Conservation (phyloP, 2,329 filamentous ascomycete genomes). For the Ophiostoma ips region DNA sequence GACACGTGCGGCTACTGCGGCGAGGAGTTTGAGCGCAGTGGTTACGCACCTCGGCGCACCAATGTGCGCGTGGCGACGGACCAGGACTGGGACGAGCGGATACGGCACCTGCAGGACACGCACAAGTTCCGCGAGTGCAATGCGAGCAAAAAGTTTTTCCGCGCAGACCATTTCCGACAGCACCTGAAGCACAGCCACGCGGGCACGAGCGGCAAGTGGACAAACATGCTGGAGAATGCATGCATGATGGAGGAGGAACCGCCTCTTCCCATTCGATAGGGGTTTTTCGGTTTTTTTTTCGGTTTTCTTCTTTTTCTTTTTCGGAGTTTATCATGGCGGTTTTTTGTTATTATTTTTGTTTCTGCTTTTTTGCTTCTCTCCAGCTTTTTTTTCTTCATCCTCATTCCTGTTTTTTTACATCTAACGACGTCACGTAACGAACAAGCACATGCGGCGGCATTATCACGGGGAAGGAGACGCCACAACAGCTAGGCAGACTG, state of each 20-base stretch:
- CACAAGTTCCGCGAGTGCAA: slow-evolving; percentile 99
- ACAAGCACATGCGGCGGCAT: not conserved
- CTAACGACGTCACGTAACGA: not conserved
- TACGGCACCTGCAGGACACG: slow-evolving; percentile 74
- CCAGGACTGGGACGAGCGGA: slow-evolving; percentile 75
- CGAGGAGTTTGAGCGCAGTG: slow-evolving; percentile 59
- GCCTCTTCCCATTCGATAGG: slow-evolving; percentile 29
- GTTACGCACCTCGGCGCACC: slow-evolving; percentile 21
- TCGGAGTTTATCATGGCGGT: not conserved
- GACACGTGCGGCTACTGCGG: slow-evolving; percentile 95
- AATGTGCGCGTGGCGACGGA: slow-evolving; percentile 44
- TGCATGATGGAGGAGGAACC: slow-evolving; percentile 87
- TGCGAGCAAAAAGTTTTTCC: slow-evolving; percentile 93
- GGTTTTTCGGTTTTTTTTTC: not conserved
- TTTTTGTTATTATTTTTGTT: not conserved
- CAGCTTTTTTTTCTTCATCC: not conserved
- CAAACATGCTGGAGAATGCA: slow-evolving; percentile 90
- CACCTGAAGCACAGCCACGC: slow-evolving; percentile 96
- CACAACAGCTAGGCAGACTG: not conserved
- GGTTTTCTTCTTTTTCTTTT: not conserved
- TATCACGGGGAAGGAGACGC: not conserved
- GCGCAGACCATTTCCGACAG: slow-evolving; percentile 94
- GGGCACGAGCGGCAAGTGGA: slow-evolving; percentile 96
- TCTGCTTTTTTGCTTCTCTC: not conserved
- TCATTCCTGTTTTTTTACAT: not conserved